Evolutionary conservation across 805 yeast genomes (phyloP).

Genomic region (Candida multigemmis): DNA sequence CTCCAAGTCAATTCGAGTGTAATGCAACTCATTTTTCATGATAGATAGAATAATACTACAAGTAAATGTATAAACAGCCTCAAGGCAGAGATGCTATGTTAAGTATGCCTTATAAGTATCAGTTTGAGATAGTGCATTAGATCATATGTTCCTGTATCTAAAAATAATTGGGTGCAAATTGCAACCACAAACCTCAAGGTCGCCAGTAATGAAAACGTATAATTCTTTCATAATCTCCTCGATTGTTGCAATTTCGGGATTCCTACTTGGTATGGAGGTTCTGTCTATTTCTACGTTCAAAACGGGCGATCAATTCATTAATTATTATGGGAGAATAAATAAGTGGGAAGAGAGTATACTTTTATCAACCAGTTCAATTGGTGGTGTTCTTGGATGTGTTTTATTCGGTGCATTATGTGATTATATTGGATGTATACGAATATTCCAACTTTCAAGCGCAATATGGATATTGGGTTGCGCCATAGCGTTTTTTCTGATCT

Average conservation of each 20-base stretch:
- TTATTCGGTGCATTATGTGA: slow-evolving; percentile 19
- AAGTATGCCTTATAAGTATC: too few relatives aligned
- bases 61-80: background rate
- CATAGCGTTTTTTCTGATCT: slow-evolving; percentile 15
- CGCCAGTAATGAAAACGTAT: slow-evolving; percentile 6
- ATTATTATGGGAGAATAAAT: slow-evolving; percentile 10
- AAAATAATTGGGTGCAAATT: too few relatives aligned
- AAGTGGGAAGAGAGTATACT: slow-evolving; percentile 15
- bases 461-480: slow-evolving; percentile 21
- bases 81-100: slow-evolving; percentile 3
- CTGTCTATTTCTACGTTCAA: slow-evolving; percentile 13
- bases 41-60: background rate
- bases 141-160: too few relatives aligned
- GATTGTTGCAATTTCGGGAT: slow-evolving; percentile 15
- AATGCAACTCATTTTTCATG: too few relatives aligned
- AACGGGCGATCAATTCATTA: slow-evolving; percentile 10
- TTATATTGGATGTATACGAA: slow-evolving; percentile 14
- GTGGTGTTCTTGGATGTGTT: slow-evolving; percentile 27
- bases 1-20: too few relatives aligned
- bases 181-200: too few relatives aligned
- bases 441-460: slow-evolving; percentile 13
- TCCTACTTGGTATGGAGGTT: slow-evolving; percentile 19
- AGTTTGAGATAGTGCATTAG: too few relatives aligned
- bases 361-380: slow-evolving; percentile 18
- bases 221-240: slow-evolving; percentile 8